Evolutionary conservation across 176 grass and related monocot genomes (phyloP).

Genomic region (Themeda triandra): DNA sequence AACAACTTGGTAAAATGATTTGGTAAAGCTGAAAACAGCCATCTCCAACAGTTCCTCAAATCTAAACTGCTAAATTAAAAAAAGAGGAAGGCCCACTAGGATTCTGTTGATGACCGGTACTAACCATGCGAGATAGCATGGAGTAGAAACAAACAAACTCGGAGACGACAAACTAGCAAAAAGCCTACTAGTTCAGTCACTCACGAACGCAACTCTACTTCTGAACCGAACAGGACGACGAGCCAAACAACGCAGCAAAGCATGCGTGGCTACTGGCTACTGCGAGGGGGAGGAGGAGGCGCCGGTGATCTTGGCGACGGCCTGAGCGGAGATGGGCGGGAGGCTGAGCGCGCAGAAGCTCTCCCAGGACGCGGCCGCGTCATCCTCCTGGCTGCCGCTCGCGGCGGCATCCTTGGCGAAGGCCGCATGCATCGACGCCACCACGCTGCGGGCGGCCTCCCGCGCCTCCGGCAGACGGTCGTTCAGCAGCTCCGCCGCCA

Average conservation of each 20-base stretch:
- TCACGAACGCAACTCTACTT: too few species aligned
- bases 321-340: slow-evolving; percentile 68
- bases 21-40: too few species aligned
- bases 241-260: neutral
- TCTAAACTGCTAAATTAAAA: too few species aligned
- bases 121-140: slow-evolving; percentile 51
- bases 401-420: slow-evolving; percentile 40
- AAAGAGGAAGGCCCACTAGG: too few species aligned
- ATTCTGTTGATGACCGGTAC: too few species aligned
- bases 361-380: slow-evolving; percentile 54
- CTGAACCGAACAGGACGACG: neutral
- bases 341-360: slow-evolving; percentile 78
- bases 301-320: slow-evolving; percentile 72
- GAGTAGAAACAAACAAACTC: neutral
- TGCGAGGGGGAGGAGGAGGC: slow-evolving; percentile 5
- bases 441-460: slow-evolving; percentile 71
- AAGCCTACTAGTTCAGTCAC: neutral
- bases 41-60: too few species aligned
- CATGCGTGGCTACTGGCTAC: neutral
- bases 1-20: too few species aligned
- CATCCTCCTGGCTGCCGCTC: neutral
- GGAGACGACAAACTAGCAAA: neutral
- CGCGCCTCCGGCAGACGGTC: slow-evolving; percentile 90
- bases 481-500: slow-evolving; percentile 70
- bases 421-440: slow-evolving; percentile 47